Base-by-base conservation (phyloP, 2,329 filamentous ascomycete species). In the Coccinonectria pachysandricola region DNA sequence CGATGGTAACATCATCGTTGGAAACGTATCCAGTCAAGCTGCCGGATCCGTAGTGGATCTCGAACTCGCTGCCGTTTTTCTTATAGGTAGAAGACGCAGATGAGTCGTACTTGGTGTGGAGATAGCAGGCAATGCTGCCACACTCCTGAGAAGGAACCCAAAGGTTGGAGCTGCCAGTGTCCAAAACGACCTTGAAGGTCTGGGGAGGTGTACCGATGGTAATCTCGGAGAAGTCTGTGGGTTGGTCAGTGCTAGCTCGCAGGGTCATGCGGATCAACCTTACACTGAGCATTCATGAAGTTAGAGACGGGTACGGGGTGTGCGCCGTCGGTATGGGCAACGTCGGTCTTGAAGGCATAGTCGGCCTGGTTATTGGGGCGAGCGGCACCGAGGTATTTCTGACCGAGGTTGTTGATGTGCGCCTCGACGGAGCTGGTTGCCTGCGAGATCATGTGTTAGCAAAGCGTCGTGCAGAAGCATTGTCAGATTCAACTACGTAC, bases 261-360 rank as follows among this genome's bases (percentile, higher is more conserved):
- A 6, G 6, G 7, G 6, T n/a, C n/a, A 18, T 12, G 5, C 8
- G 12, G 7, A 17, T 11, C n/a, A 16, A 12, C 64, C 82, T 52
- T 79, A 94, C 87, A 98, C 64, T 98, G 91, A 33, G 91, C 91
- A 53, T 98, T 98, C 67, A 96, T 66, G 66, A 95, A 98, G 76
- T 98, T 98, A 62, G 76, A 83, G 48, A 98, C 78, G 32, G 88
- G 83, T 21, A 98, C 81, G 31, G 78, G 74, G 60, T 96, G 88
- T 34, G 72, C 70, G 40, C 60, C 65, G 39, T 81, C 70, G 30
- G 65, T 59, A 43, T 79, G 66, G 50, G 83, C 61, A 27, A 76
- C 71, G 31, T 75, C 71, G 45, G 81, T 73, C 54, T 77, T 78
- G 69, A 94, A 92, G 58, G 92, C 76, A 56, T 79, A 75, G 43